Base-by-base conservation (phyloP, 352 stramenopile species). In the Globisporangium splendens region DNA sequence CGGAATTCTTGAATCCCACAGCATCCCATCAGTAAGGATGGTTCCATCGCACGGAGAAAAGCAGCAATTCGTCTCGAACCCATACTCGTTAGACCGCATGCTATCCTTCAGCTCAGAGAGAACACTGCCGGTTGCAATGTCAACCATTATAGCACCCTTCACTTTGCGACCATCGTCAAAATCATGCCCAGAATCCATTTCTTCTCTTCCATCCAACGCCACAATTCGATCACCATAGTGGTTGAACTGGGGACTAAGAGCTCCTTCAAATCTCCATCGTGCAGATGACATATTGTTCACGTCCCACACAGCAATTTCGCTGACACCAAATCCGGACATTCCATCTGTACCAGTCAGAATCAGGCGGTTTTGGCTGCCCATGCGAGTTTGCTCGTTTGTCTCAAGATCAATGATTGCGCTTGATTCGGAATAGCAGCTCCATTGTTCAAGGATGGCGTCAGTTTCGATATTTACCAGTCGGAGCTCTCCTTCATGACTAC, bases 11-110 rank as follows among this genome's bases (percentile, higher is more conserved):
- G 80, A 67, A 61, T 95, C 83, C 83, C 86, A 95, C 6, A 95
- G 58, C 72, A 95, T 87, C 3, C 86, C 83, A 56, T 91, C 86
- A 0, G 86, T 89, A 0, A 95, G 61, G 53, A 95, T 85, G 1
- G 75, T 88, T 20, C 72, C 70, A 46, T 95, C 86, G 24, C 79
- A 85, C 0, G 73, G 74, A 0, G 83, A 86, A 50, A 89, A 95
- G 46, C 77, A 82, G 58, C 82, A 92, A 55, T 92, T 95, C 2
- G 86, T 93, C 54, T 91, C 81, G 8, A 75, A 61, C 0, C 79
- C 73, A 28, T 95, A 93, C 49, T 80, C 82, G 51, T 92, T 92
- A 15, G 77, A 89, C 14, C 83, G 76, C 54, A 75, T 77, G 15
- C 48, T 49, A 50, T 95, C 85, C 2, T 76, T 76, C 17, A 95